Percentiles rank a stretch among this genome's conserved stretches.
phyloP scores from a whole-genome alignment of 2,329 filamentous ascomycete species.

The Xylaria sp. region DNA sequence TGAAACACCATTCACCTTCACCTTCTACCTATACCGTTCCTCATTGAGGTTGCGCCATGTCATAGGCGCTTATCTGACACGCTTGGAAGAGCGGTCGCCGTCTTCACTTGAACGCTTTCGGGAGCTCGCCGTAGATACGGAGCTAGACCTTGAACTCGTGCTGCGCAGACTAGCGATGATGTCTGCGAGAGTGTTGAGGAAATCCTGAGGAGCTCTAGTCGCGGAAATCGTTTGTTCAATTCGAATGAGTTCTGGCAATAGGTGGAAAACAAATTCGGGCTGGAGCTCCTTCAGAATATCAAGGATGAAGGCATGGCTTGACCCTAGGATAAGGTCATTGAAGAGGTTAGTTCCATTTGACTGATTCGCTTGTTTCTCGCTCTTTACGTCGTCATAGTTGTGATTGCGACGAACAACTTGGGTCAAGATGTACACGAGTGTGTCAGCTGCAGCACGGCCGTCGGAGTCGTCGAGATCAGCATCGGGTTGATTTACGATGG shows the following conservation, averaged over 20 bases:
- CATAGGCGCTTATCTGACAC: slow-evolving; percentile 20
- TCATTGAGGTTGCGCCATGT: neutral
- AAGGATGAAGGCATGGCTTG: slow-evolving; percentile 38
- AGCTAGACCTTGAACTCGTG: slow-evolving; percentile 7
- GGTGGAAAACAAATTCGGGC: slow-evolving; percentile 18
- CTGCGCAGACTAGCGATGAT: slow-evolving; percentile 29
- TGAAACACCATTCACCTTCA: too few species aligned
- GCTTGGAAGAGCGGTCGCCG: slow-evolving; percentile 22
- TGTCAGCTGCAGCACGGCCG: slow-evolving; percentile 41
- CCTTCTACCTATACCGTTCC: too few species aligned
- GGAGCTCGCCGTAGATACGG: slow-evolving; percentile 9
- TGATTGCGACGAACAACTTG: slow-evolving; percentile 39
- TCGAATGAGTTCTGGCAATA: slow-evolving; percentile 30
- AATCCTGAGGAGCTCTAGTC: slow-evolving; percentile 27
- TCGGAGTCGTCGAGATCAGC: slow-evolving; percentile 36
- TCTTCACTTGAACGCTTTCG: slow-evolving; percentile 25
- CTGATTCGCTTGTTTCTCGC: neutral
- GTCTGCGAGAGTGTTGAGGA: slow-evolving; percentile 29
- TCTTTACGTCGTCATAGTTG: slow-evolving; percentile 25
- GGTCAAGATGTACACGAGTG: slow-evolving; percentile 45
- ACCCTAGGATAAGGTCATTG: slow-evolving; percentile 21
- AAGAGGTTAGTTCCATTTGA: slow-evolving; percentile 12
- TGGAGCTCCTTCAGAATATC: slow-evolving; percentile 35
- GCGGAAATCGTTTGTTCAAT: slow-evolving; percentile 30
- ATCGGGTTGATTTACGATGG: slow-evolving; percentile 37